Percentiles rank a stretch among this genome's conserved stretches.
Evolutionary conservation across 2,329 filamentous ascomycete species (phyloP).

Genomic region (Colletotrichum karsti): DNA sequence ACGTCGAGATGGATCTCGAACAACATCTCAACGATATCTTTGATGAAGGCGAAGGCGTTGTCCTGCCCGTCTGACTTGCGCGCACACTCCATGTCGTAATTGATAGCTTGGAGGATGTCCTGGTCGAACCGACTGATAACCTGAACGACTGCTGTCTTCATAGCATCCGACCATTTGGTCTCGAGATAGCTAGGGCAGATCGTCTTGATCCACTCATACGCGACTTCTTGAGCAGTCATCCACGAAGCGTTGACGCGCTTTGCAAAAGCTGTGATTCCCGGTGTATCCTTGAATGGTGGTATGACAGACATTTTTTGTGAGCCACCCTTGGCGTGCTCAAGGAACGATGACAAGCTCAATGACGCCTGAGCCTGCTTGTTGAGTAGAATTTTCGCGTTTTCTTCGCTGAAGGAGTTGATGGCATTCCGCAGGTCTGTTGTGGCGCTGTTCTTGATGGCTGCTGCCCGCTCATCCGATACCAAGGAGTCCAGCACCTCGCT

Average conservation of each 20-base stretch:
- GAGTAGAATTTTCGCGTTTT: conserved; percentile 60
- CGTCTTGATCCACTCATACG: conserved; percentile 65
- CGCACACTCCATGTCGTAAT: conserved; percentile 46
- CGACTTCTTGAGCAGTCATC: conserved; percentile 64
- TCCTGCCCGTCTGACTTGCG: background rate
- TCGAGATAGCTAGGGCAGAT: conserved; percentile 60
- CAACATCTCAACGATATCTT: conserved; percentile 61
- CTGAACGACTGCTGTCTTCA: conserved; percentile 66
- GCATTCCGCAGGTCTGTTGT: conserved; percentile 59
- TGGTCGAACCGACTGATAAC: conserved; percentile 64
- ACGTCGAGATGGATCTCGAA: conserved; percentile 71
- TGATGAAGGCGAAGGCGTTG: conserved; percentile 3
- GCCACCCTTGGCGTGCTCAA: conserved; percentile 69
- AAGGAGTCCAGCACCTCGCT: conserved; percentile 62
- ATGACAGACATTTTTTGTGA: conserved; percentile 58
- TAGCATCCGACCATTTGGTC: conserved; percentile 65
- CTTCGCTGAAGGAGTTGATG: conserved; percentile 60
- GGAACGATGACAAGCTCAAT: conserved; percentile 66
- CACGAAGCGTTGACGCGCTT: conserved; percentile 56
- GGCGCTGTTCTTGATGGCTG: conserved; percentile 54
- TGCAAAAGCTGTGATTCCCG: conserved; percentile 62
- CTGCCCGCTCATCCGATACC: conserved; percentile 57
- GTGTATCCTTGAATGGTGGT: conserved; percentile 59
- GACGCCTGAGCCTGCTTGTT: conserved; percentile 61
- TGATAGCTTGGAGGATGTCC: conserved; percentile 56